Evolutionary conservation across 345 rosid genomes (phyloP), one percentile per base, ranked within the genome.

Genomic region (Mallotus nudiflorus): DNA sequence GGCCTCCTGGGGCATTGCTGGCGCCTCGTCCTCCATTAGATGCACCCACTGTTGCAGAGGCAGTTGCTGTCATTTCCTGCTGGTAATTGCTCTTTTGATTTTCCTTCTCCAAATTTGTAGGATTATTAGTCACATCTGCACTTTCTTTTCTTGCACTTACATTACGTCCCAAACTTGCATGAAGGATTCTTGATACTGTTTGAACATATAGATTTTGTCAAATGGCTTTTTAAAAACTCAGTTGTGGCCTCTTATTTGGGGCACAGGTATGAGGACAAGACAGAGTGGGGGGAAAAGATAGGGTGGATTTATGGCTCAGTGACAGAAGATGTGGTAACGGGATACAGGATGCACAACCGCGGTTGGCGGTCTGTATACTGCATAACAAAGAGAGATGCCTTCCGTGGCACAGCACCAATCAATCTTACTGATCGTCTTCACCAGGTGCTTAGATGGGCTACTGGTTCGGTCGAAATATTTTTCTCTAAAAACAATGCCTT

Each of bases 11-110:
- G 40, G 96, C 97, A 52, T 66, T 93, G 40, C 87, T 91, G 42
- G 16, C 56, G 10, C 91, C 96, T 2, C 98, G 98, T 42, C 89
- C 88, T 0, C 98, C 96, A 0, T 84, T 93, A 2, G 96, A 93
- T 73, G 97, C 98, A 5, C 97, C 89, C 1, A 93, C 97, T 1
- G 97, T 93, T n/a, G 98, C 98, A 7, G 98, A 93, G 81, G 98
- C 98, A 18, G 85, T 91, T 7, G 97, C 92, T 29, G 98, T 91
- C 77, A 88, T 93, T 61, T 91, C 98, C 57, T 93, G 98, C 86
- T 93, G 98, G 98, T 93, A 87, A 72, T 68, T 50, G 37, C 53
- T 22, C 22, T 46, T 11, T n/a, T 3, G n/a, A 15, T 6, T 45
- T 28, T 45, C 56, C 20, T 24, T 45, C 20, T 5, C 27, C 10